Percentiles rank a stretch among this genome's conserved stretches.
phyloP scores from a whole-genome alignment of 345 rosid genomes.

The Psidium guajava region DNA sequence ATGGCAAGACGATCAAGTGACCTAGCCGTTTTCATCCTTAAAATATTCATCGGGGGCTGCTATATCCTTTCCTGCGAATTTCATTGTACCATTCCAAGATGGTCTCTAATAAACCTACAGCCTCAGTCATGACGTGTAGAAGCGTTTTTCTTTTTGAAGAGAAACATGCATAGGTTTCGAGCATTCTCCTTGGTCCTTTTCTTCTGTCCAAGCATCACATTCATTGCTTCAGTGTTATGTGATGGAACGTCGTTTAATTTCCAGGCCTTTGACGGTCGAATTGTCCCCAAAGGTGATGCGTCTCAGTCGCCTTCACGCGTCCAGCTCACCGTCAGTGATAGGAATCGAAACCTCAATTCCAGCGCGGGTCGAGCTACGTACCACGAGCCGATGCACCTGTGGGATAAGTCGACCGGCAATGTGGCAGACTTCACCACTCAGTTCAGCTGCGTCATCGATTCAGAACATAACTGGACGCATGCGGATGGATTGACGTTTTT shows the following conservation, averaged over 20 bases:
- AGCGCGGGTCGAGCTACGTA: background rate
- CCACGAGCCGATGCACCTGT: background rate
- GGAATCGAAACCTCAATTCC: background rate
- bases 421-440: constrained; percentile 3
- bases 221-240: background rate
- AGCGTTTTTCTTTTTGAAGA: background rate
- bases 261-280: background rate
- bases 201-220: background rate
- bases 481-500: constrained; percentile 10
- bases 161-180: background rate
- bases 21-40: background rate
- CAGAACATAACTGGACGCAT: background rate
- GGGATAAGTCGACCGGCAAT: background rate
- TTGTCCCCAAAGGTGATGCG: background rate
- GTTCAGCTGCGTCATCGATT: constrained; percentile 4
- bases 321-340: background rate
- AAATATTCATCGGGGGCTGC: background rate
- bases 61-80: background rate
- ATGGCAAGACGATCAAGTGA: background rate
- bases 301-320: background rate
- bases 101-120: background rate
- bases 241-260: background rate
- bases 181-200: background rate
- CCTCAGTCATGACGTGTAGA: background rate
- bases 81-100: background rate